These are phyloP conservation scores for Neurospora sublineolata DNA, from an alignment of 495 filamentous ascomycete genomes.

Conservation along the genomic window DNA sequence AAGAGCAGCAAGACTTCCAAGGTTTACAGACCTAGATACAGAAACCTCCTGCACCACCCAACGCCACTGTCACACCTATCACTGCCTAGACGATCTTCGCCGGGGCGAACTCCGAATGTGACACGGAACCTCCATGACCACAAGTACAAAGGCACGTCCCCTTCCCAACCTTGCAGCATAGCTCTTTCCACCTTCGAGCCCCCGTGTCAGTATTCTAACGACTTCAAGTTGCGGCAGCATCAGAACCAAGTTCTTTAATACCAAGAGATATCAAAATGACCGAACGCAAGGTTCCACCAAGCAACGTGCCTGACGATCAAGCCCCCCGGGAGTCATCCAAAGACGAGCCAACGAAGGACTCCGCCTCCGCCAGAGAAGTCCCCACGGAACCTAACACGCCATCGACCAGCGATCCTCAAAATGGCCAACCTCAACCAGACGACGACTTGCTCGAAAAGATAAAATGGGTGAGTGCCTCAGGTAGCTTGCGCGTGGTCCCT, in stretches of 20 bases:
- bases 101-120: neutral
- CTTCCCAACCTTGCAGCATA: neutral
- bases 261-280: neutral
- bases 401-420: neutral
- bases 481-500: neutral
- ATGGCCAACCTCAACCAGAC: neutral
- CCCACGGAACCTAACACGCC: neutral
- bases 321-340: neutral
- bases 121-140: neutral
- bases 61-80: neutral
- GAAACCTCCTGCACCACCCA: neutral
- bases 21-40: neutral
- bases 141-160: neutral
- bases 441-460: neutral
- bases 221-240: neutral
- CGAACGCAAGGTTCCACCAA: neutral
- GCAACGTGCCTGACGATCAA: neutral
- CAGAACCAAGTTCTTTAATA: neutral
- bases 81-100: neutral
- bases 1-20: neutral
- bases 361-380: neutral
- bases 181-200: neutral
- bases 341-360: neutral
- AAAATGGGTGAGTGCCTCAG: neutral
- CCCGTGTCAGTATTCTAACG: neutral